A percentile compares a stretch with the other conserved stretches of the same genome.
Conservation (phyloP, 106 monocot species). For the Dioscorea dumetorum region DNA sequence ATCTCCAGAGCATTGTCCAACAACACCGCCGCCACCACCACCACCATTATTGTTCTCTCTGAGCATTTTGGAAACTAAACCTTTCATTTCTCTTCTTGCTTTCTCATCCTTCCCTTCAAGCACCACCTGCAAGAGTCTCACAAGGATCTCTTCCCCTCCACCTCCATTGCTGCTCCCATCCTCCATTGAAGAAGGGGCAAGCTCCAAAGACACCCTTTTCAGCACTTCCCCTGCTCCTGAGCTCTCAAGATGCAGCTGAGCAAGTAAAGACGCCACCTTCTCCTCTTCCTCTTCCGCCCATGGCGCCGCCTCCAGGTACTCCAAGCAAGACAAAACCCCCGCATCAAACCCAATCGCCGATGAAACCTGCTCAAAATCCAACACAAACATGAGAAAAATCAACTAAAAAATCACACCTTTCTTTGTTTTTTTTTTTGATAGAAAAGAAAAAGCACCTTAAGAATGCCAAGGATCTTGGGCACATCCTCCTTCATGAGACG, state of each 20-base stretch:
- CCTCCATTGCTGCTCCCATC: constrained; percentile 16
- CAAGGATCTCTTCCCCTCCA: constrained; percentile 59
- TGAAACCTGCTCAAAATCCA: constrained; percentile 35
- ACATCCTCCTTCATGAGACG: constrained; percentile 76
- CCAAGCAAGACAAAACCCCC: constrained; percentile 77
- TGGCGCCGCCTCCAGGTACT: constrained; percentile 91
- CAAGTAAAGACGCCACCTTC: constrained; percentile 75
- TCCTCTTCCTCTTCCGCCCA: constrained; percentile 99
- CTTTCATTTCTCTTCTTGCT: constrained; percentile 94
- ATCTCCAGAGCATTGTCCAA: constrained; percentile 11
- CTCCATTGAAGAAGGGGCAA: constrained; percentile 14
- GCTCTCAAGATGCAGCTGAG: constrained; percentile 73
- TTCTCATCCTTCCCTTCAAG: constrained; percentile 96
- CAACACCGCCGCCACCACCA: neutral
- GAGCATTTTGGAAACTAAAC: constrained; percentile 89
- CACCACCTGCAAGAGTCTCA: constrained; percentile 86
- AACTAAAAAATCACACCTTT: too few relatives aligned
- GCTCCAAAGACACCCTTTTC: constrained; percentile 73
- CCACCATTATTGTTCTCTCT: constrained; percentile 45
- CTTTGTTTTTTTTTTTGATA: too few relatives aligned
- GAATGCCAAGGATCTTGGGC: constrained; percentile 66
- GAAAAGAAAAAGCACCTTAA: constrained; percentile 40
- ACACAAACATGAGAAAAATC: too few relatives aligned
- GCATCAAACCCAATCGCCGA: constrained; percentile 76
- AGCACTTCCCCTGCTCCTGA: constrained; percentile 76